Percentiles rank a stretch among this genome's conserved stretches.
phyloP scores from a whole-genome alignment of 1,284 basidiomycete genomes.

The Cryptococcus amylolentus region DNA sequence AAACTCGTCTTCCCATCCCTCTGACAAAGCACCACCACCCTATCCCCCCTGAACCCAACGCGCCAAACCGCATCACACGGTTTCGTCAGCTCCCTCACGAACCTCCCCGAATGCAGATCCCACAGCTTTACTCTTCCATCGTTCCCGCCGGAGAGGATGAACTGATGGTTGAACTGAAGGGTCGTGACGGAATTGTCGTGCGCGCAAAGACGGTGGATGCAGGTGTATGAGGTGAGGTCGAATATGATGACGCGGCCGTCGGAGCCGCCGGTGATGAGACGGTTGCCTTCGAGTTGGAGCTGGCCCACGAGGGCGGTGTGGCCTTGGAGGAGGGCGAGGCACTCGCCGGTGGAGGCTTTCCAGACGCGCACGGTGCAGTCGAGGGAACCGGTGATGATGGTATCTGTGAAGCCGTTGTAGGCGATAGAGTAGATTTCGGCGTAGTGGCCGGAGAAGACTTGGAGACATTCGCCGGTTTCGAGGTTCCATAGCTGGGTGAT shows the following conservation, averaged over 20 bases:
- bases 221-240: slow-evolving; percentile 60
- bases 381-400: slow-evolving; percentile 81
- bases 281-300: slow-evolving; percentile 70
- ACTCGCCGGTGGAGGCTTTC: slow-evolving; percentile 73
- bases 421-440: slow-evolving; percentile 92
- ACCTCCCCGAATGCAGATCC: slow-evolving; percentile 66
- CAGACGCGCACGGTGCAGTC: slow-evolving; percentile 89
- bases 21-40: slow-evolving; percentile 78
- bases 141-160: slow-evolving; percentile 66
- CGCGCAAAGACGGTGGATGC: slow-evolving; percentile 54
- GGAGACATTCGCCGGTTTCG: slow-evolving; percentile 79
- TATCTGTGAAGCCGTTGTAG: slow-evolving; percentile 68
- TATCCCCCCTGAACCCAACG: slow-evolving; percentile 71
- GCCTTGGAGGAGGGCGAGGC: slow-evolving; percentile 81
- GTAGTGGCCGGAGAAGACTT: slow-evolving; percentile 81
- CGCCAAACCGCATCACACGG: slow-evolving; percentile 84
- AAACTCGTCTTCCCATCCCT: slow-evolving; percentile 80
- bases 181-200: slow-evolving; percentile 91
- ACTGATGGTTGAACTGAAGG: slow-evolving; percentile 79
- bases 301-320: slow-evolving; percentile 94
- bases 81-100: slow-evolving; percentile 71
- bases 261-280: slow-evolving; percentile 85
- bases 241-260: slow-evolving; percentile 93
- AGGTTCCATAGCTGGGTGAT: slow-evolving; percentile 68
- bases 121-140: slow-evolving; percentile 88